Evolutionary conservation across 768 basidiomycete species (phyloP).

Genomic region (Phlegmacium glaucopus): DNA sequence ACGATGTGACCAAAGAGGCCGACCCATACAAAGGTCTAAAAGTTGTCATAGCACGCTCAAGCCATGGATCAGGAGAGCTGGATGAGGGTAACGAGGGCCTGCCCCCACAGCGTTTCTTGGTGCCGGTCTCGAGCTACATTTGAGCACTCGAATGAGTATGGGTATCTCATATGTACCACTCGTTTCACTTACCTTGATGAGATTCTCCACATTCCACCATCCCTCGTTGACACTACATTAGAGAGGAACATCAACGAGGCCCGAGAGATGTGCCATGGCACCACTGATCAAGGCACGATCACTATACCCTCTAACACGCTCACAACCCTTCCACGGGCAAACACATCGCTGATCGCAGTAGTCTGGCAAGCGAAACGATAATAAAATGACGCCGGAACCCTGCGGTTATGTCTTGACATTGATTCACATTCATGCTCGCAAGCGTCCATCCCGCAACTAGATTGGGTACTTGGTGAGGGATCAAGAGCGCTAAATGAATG

Average conservation of each 20-base stretch:
- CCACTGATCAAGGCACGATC: constrained; percentile 86
- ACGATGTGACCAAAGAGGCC: constrained; percentile 16
- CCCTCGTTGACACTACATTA: constrained; percentile 33
- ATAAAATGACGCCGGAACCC: constrained; percentile 85
- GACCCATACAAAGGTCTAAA: constrained; percentile 41
- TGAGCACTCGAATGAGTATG: not conserved
- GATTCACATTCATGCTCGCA: constrained; percentile 86
- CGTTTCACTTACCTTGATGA: constrained; percentile 43
- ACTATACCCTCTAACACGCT: constrained; percentile 93
- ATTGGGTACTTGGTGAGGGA: not conserved
- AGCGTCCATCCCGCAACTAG: constrained; percentile 92
- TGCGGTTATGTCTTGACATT: constrained; percentile 92
- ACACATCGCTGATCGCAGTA: constrained; percentile 56
- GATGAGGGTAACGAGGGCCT: constrained; percentile 35
- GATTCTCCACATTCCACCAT: constrained; percentile 69
- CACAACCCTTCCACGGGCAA: constrained; percentile 67
- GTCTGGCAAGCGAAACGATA: constrained; percentile 77
- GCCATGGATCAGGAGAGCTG: constrained; percentile 45
- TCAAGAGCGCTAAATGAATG: not conserved
- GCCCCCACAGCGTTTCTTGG: constrained; percentile 57
- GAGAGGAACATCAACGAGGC: constrained; percentile 45
- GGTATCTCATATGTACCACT: constrained; percentile 7
- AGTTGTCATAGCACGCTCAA: constrained; percentile 50
- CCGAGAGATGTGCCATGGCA: constrained; percentile 75
- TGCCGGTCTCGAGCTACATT: constrained; percentile 58